A percentile compares a stretch with the other conserved stretches of the same genome.
These are phyloP conservation scores for Eimeria sp. DNA, from an alignment of 169 alveolate genomes.

Conservation along the genomic window DNA sequence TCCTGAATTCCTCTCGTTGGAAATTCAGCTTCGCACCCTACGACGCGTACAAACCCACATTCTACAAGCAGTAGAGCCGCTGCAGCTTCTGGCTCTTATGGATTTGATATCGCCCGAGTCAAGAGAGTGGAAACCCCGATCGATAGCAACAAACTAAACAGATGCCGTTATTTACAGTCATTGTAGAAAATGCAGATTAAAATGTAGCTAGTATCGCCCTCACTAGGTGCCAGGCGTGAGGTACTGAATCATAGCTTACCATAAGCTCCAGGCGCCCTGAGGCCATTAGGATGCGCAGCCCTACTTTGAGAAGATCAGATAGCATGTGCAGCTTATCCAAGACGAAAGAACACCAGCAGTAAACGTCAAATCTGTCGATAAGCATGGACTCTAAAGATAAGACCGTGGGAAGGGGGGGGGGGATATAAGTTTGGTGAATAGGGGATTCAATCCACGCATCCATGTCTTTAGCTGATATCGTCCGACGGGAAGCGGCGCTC, in stretches of 20 bases:
- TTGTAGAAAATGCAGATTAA: background rate
- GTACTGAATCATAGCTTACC: constrained; percentile 25
- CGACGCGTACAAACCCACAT: constrained; percentile 26
- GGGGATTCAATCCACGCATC: constrained; percentile 75
- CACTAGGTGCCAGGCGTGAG: background rate
- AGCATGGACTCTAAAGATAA: constrained; percentile 89
- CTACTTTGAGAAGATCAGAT: constrained; percentile 91
- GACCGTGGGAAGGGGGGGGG: constrained; percentile 89
- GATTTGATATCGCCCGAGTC: background rate
- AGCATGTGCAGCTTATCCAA: constrained; percentile 91
- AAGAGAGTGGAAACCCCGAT: no score
- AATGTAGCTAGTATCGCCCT: background rate
- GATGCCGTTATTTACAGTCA: background rate
- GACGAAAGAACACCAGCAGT: constrained; percentile 92
- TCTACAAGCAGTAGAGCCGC: constrained; percentile 32
- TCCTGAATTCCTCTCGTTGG: constrained; percentile 90
- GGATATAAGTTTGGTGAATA: constrained; percentile 84
- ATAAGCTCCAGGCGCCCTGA: constrained; percentile 80
- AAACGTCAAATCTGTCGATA: constrained; percentile 89
- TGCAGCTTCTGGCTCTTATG: background rate
- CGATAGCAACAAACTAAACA: background rate
- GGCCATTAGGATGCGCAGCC: constrained; percentile 85
- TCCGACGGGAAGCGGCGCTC: constrained; percentile 71
- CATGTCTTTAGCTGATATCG: constrained; percentile 49
- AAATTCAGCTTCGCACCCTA: constrained; percentile 93